Evolutionary conservation across 2,329 filamentous ascomycete genomes (phyloP).

Genomic region (Parastagonospora avenae): DNA sequence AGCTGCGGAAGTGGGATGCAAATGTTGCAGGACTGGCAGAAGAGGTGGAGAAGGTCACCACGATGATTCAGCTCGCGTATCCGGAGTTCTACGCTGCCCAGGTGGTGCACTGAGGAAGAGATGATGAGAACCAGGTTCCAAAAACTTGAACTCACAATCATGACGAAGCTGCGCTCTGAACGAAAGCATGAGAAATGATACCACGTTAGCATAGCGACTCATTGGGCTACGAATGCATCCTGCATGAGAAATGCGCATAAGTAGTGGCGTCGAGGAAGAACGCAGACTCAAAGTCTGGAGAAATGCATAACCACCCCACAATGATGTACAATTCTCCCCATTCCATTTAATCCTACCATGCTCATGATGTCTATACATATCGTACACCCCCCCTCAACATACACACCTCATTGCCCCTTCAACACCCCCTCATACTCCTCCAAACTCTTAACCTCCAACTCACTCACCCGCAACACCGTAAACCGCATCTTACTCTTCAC

Average conservation of each 20-base stretch:
- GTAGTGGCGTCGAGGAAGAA: background rate
- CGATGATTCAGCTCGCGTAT: constrained; percentile 78
- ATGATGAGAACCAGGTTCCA: background rate
- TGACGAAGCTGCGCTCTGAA: too few relatives aligned
- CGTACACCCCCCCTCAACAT: background rate
- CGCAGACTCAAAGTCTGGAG: background rate
- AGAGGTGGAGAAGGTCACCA: constrained; percentile 86
- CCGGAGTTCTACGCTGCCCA: constrained; percentile 61
- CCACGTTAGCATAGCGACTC: too few relatives aligned
- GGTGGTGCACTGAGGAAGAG: constrained; percentile 37
- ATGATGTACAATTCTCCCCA: background rate
- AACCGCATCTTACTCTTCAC: constrained; percentile 90
- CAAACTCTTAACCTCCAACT: constrained; percentile 70
- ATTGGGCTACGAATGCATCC: too few relatives aligned
- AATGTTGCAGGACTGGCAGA: constrained; percentile 87
- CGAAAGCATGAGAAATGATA: too few relatives aligned
- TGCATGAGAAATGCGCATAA: too few relatives aligned
- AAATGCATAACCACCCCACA: background rate
- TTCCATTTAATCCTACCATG: background rate
- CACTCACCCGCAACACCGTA: constrained; percentile 83
- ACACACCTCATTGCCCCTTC: constrained; percentile 4
- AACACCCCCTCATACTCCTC: constrained; percentile 57
- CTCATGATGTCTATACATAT: background rate
- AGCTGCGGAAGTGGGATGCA: constrained; percentile 84
- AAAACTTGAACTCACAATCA: background rate